These are phyloP conservation scores for Acrodontium crateriforme DNA, from an alignment of 2,329 filamentous ascomycete species.

Conservation along the genomic window DNA sequence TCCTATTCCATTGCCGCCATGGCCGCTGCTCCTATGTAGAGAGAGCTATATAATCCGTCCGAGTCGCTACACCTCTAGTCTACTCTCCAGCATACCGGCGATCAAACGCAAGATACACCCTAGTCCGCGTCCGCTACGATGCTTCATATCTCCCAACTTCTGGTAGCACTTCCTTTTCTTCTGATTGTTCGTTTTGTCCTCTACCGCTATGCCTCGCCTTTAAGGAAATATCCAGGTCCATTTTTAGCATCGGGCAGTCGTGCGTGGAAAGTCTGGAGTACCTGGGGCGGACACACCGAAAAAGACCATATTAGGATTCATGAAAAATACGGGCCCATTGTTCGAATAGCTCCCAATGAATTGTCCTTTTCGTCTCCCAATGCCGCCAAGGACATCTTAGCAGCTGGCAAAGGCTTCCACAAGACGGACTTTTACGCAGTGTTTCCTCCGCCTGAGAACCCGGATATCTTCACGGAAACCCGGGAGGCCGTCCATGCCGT, in stretches of 20 bases:
- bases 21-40: too few relatives aligned
- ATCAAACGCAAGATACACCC: too few relatives aligned
- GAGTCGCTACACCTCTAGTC: too few relatives aligned
- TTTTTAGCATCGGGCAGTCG: conserved; percentile 18
- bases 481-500: conserved; percentile 41
- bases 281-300: conserved; percentile 14
- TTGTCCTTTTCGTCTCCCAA: conserved; percentile 17
- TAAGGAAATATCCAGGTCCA: conserved; percentile 17
- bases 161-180: too few relatives aligned
- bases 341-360: conserved; percentile 20
- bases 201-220: conserved; percentile 15
- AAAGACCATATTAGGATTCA: conserved; percentile 14
- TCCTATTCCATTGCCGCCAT: too few relatives aligned
- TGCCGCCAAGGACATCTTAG: conserved; percentile 18
- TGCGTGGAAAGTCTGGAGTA: conserved; percentile 17
- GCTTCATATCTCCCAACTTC: too few relatives aligned
- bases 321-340: conserved; percentile 15
- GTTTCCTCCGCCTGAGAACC: conserved; percentile 43
- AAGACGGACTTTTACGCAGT: conserved; percentile 27
- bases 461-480: conserved; percentile 44
- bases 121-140: too few relatives aligned
- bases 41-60: too few relatives aligned
- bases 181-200: conserved; percentile 19
- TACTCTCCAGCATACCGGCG: too few relatives aligned
- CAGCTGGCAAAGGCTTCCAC: conserved; percentile 18